Conservation (phyloP, 106 monocot species). For the Hemerocallis citrina region DNA sequence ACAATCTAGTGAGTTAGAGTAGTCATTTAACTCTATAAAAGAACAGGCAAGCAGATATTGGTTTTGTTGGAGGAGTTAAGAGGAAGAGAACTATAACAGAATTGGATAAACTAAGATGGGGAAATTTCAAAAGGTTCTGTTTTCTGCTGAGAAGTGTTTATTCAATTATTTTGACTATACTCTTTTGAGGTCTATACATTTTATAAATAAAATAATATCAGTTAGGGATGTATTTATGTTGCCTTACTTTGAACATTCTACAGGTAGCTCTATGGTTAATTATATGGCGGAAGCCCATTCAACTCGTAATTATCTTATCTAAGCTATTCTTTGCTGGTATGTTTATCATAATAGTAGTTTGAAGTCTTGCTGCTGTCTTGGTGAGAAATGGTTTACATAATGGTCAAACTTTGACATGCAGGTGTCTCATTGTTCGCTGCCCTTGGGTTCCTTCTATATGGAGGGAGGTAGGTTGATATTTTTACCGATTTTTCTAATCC, state of each 20-base stretch:
- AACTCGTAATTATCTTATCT: conserved; percentile 36
- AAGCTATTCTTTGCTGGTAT: conserved; percentile 88
- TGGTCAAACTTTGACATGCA: conserved; percentile 1
- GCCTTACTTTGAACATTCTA: not conserved
- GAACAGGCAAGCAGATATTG: no score
- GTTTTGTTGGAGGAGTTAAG: no score
- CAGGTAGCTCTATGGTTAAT: conserved; percentile 76
- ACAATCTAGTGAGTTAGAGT: no score
- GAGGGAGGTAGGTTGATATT: conserved; percentile 46
- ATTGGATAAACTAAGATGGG: no score
- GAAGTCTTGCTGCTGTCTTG: not conserved
- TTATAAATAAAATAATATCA: no score
- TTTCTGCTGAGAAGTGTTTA: no score
- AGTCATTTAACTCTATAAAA: no score
- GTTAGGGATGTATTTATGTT: not conserved
- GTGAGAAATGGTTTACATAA: not conserved
- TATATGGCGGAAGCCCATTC: conserved; percentile 79
- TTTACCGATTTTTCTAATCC: not conserved
- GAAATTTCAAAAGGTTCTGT: no score
- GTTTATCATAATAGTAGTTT: not conserved
- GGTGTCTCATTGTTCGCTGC: conserved; percentile 72
- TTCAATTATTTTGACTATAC: no score
- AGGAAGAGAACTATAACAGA: no score
- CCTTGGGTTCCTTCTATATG: conserved; percentile 74
- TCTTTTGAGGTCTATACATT: no score